These are phyloP conservation scores for Hypoxylon sp. DNA, from an alignment of 2,329 filamentous ascomycete genomes.

Conservation along the genomic window DNA sequence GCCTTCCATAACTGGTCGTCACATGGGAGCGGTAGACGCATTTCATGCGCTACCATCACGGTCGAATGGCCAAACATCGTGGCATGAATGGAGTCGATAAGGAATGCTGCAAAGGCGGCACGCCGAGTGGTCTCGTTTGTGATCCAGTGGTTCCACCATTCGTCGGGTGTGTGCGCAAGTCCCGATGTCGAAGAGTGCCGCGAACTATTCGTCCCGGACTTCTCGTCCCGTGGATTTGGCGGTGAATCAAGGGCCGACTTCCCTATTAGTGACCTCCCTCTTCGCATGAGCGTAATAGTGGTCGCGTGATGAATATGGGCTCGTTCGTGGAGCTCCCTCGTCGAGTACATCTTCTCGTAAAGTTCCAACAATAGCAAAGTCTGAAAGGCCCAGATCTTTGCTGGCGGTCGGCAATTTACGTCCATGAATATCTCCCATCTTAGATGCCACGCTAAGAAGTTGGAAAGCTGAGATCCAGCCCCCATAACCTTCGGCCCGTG, in stretches of 20 bases:
- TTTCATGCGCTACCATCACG: constrained; percentile 96
- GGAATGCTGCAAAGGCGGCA: constrained; percentile 92
- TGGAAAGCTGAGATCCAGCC: constrained; percentile 84
- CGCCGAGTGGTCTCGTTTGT: constrained; percentile 91
- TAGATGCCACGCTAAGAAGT: constrained; percentile 93
- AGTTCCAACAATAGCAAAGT: constrained; percentile 88
- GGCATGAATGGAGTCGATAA: constrained; percentile 94
- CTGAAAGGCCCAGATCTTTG: constrained; percentile 97
- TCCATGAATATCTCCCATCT: constrained; percentile 97
- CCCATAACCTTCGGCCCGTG: constrained; percentile 81
- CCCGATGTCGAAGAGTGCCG: constrained; percentile 73
- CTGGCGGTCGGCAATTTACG: constrained; percentile 87
- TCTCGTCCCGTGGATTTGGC: constrained; percentile 76
- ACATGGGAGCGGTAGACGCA: constrained; percentile 90
- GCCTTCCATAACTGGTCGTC: constrained; percentile 95
- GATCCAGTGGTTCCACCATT: constrained; percentile 97
- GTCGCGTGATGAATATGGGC: constrained; percentile 98
- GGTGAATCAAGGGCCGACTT: constrained; percentile 87
- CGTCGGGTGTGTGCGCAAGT: constrained; percentile 77
- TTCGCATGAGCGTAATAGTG: constrained; percentile 93
- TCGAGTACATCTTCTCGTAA: constrained; percentile 98
- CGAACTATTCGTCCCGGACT: constrained; percentile 62
- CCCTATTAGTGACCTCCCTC: constrained; percentile 90
- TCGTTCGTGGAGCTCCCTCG: constrained; percentile 89
- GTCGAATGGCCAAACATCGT: constrained; percentile 98